These are phyloP conservation scores for Eragrostis nindensis DNA, from an alignment of 176 grass and related monocot species.

Conservation along the genomic window DNA sequence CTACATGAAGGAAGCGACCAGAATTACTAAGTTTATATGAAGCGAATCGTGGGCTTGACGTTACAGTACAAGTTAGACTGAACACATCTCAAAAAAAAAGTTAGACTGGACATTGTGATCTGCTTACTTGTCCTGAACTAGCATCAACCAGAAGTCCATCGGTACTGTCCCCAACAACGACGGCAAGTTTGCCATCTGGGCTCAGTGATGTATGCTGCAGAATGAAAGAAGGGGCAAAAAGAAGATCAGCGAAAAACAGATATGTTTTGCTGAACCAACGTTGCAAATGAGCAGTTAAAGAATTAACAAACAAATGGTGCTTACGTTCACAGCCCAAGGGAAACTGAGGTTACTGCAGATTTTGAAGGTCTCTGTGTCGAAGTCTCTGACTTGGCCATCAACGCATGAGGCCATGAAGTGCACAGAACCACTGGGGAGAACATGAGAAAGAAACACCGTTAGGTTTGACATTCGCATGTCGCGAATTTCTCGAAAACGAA, in stretches of 20 bases:
- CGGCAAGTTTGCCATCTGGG: conserved; percentile 75
- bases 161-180: conserved; percentile 67
- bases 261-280: not conserved
- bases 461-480: conserved; percentile 13
- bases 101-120: not conserved
- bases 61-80: not conserved
- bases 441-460: not conserved
- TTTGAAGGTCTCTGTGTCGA: conserved; percentile 76
- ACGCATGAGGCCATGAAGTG: conserved; percentile 84
- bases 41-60: not conserved
- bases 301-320: too few species aligned
- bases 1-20: conserved; percentile 38
- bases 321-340: conserved; percentile 79
- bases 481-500: conserved; percentile 15
- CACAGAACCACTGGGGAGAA: conserved; percentile 55
- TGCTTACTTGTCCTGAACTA: conserved; percentile 71
- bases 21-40: conserved; percentile 15
- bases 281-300: not conserved
- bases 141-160: conserved; percentile 71
- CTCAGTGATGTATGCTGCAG: conserved; percentile 78
- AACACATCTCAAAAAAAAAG: too few species aligned
- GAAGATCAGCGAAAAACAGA: conserved; percentile 11
- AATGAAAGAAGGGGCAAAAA: conserved; percentile 25
- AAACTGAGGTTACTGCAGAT: conserved; percentile 76
- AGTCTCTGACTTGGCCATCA: conserved; percentile 75